Conservation (phyloP, 2,329 filamentous ascomycete genomes). For the Cladosporium sp. region DNA sequence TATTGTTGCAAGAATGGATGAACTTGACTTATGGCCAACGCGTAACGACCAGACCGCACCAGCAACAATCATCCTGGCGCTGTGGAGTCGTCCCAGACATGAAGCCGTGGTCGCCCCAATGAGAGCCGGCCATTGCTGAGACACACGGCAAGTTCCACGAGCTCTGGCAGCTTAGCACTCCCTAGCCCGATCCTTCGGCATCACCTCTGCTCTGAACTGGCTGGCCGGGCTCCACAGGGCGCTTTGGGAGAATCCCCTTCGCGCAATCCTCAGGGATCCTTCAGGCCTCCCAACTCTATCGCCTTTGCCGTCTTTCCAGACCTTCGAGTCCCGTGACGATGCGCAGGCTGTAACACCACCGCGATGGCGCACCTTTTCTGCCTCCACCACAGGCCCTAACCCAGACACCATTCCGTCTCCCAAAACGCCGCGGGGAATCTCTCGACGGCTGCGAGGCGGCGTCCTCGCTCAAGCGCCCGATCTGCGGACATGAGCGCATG, state of each 20-base stretch:
- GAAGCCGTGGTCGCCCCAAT: background rate
- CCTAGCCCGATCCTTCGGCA: background rate
- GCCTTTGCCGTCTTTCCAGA: background rate
- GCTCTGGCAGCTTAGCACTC: background rate
- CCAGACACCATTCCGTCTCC: background rate
- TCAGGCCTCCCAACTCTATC: background rate
- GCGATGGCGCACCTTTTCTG: background rate
- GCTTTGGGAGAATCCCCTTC: background rate
- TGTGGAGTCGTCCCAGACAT: background rate
- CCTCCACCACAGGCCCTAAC: background rate
- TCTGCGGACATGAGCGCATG: slow-evolving; percentile 9
- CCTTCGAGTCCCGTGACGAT: background rate
- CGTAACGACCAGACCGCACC: too few species aligned
- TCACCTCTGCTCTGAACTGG: background rate
- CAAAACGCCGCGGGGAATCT: too few species aligned
- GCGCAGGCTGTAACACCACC: background rate
- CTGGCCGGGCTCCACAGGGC: background rate
- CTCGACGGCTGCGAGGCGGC: background rate
- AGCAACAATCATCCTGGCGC: background rate
- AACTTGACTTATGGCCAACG: too few species aligned
- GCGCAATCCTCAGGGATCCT: background rate
- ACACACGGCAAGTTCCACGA: background rate
- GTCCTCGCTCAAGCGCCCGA: background rate
- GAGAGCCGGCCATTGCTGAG: background rate
- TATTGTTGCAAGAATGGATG: too few species aligned